Evolutionary conservation across 2,329 filamentous ascomycete genomes (phyloP).

Genomic region (Setomelanomma holmii): DNA sequence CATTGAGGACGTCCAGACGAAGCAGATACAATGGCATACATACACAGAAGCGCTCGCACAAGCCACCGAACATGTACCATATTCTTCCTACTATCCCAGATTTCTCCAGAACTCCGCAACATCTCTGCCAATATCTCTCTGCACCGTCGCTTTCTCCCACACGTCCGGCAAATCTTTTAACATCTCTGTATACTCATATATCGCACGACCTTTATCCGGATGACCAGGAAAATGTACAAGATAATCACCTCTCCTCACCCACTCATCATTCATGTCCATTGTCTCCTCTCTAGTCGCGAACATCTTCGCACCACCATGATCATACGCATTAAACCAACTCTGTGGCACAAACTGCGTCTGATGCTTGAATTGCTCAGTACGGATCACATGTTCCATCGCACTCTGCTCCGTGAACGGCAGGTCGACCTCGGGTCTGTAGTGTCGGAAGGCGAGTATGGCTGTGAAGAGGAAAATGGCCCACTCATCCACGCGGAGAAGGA

Average conservation of each 20-base stretch:
- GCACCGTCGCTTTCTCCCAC: constrained; percentile 25
- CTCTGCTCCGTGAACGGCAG: constrained; percentile 51
- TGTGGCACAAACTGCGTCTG: constrained; percentile 49
- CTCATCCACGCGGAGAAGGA: constrained; percentile 49
- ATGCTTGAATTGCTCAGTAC: constrained; percentile 40
- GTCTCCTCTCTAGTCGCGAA: constrained; percentile 36
- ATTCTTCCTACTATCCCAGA: constrained; percentile 1
- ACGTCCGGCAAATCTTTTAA: constrained; percentile 28
- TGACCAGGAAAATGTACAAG: constrained; percentile 55
- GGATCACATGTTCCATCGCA: constrained; percentile 50
- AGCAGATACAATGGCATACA: too few relatives aligned
- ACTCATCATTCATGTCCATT: constrained; percentile 44
- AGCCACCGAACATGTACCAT: too few relatives aligned
- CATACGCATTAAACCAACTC: constrained; percentile 55
- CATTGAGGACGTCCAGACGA: too few relatives aligned
- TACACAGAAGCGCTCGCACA: too few relatives aligned
- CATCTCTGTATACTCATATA: constrained; percentile 44
- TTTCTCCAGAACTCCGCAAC: constrained; percentile 30
- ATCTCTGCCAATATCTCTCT: constrained; percentile 33
- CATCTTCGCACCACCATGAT: constrained; percentile 33
- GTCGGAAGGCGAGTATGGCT: constrained; percentile 48
- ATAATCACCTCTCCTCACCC: constrained; percentile 51
- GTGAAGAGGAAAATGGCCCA: constrained; percentile 52
- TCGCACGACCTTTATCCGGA: constrained; percentile 39
- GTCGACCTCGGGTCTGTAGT: constrained; percentile 46